A percentile compares a stretch with the other conserved stretches of the same genome.
These are phyloP conservation scores for Colletotrichum truncatum DNA, from an alignment of 2,329 filamentous ascomycete species.

Conservation along the genomic window DNA sequence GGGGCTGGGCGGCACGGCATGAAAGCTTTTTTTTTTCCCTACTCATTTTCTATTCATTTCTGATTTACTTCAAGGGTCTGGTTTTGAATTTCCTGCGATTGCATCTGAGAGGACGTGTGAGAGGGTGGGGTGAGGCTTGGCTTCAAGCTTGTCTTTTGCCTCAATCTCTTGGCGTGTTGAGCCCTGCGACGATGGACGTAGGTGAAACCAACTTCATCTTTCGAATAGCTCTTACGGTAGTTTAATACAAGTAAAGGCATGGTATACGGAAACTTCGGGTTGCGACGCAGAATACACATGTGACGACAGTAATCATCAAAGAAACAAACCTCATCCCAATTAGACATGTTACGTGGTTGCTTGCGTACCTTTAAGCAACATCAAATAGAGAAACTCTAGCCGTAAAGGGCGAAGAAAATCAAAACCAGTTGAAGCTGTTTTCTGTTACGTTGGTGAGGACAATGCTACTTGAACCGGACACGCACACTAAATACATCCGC, in stretches of 20 bases:
- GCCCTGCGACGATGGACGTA: background rate
- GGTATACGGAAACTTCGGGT: background rate
- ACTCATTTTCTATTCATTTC: background rate
- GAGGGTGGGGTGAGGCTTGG: background rate
- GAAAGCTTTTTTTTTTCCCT: slow-evolving; percentile 17
- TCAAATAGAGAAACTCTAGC: no score
- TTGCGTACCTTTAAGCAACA: no score
- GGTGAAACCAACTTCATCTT: background rate
- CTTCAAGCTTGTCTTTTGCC: background rate
- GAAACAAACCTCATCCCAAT: no score
- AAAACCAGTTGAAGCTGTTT: no score
- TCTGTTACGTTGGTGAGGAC: no score
- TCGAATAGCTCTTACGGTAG: background rate
- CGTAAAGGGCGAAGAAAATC: no score
- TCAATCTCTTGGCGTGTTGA: background rate
- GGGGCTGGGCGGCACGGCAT: slow-evolving; percentile 22
- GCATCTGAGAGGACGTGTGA: background rate
- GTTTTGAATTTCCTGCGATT: background rate
- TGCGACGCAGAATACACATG: background rate
- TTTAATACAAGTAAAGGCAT: slow-evolving; percentile 1
- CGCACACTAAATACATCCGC: no score
- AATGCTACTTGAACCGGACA: no score
- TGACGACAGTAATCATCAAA: no score
- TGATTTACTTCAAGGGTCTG: background rate
- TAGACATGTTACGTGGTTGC: no score